Evolutionary conservation across 352 stramenopile species (phyloP).

Genomic region (Halophytophthora polymorphica): DNA sequence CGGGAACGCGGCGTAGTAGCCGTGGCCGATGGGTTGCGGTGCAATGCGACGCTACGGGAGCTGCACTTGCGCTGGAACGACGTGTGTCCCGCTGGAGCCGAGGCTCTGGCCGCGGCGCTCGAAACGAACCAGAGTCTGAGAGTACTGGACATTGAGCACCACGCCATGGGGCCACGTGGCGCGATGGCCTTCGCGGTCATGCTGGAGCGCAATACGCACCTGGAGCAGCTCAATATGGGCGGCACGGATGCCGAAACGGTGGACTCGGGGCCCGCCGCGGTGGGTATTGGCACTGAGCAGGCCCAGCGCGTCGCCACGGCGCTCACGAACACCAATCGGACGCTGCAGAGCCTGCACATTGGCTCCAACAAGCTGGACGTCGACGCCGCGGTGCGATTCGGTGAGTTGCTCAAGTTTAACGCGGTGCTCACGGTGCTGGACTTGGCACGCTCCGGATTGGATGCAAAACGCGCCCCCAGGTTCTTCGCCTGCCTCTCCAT

Average conservation of each 20-base stretch:
- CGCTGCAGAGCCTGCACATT: constrained; percentile 51
- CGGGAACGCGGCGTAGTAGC: constrained; percentile 44
- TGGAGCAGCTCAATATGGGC: constrained; percentile 63
- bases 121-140: constrained; percentile 53
- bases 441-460: constrained; percentile 54
- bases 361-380: constrained; percentile 58
- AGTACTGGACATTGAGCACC: constrained; percentile 71
- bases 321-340: constrained; percentile 42
- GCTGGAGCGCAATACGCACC: constrained; percentile 48
- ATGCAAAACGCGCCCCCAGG: constrained; percentile 46
- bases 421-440: constrained; percentile 51
- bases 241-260: constrained; percentile 56
- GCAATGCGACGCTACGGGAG: constrained; percentile 57
- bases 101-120: constrained; percentile 53
- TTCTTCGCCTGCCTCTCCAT: constrained; percentile 71
- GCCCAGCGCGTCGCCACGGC: constrained; percentile 39
- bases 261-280: constrained; percentile 23
- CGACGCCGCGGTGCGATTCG: constrained; percentile 54
- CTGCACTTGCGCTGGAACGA: constrained; percentile 76
- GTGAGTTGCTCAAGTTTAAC: constrained; percentile 53
- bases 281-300: constrained; percentile 47
- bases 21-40: constrained; percentile 45
- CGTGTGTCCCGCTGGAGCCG: constrained; percentile 48
- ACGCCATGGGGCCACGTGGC: constrained; percentile 57
- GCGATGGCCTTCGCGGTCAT: constrained; percentile 60